These are phyloP conservation scores for Chytridium lagenaria DNA, from an alignment of 371 early-diverging fungal genomes.

Conservation along the genomic window DNA sequence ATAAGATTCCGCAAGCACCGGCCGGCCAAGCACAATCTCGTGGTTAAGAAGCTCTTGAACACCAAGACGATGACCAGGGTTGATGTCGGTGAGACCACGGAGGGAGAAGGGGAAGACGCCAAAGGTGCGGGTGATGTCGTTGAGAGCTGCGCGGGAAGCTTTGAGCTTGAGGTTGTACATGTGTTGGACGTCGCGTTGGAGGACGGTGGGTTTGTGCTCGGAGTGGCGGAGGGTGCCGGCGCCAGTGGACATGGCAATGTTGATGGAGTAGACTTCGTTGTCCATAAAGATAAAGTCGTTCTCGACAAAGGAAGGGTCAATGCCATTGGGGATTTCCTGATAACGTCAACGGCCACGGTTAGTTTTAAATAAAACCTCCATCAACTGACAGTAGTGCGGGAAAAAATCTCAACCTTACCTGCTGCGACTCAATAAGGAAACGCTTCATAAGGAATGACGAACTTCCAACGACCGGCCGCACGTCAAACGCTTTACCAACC, in stretches of 20 bases:
- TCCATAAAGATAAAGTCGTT: slow-evolving; percentile 27
- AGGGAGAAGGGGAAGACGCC: slow-evolving; percentile 81
- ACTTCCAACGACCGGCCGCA: slow-evolving; percentile 36
- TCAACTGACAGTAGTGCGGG: no score
- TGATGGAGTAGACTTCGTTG: slow-evolving; percentile 78
- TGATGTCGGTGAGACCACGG: slow-evolving; percentile 69
- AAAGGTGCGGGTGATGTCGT: slow-evolving; percentile 68
- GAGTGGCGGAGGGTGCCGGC: slow-evolving; percentile 62
- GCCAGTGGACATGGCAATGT: slow-evolving; percentile 81
- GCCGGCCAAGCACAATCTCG: slow-evolving; percentile 70
- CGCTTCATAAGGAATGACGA: slow-evolving; percentile 40
- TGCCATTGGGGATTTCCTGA: slow-evolving; percentile 36
- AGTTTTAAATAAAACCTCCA: no score
- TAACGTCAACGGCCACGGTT: no score
- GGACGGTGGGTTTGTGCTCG: slow-evolving; percentile 72
- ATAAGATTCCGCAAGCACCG: slow-evolving; percentile 11
- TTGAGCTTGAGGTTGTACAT: slow-evolving; percentile 84
- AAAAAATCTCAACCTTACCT: no score
- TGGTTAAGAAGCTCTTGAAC: slow-evolving; percentile 76
- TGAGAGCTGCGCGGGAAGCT: slow-evolving; percentile 73
- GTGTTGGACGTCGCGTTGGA: slow-evolving; percentile 75
- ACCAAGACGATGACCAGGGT: slow-evolving; percentile 72
- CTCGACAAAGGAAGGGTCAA: slow-evolving; percentile 14
- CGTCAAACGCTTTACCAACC: slow-evolving; percentile 39
- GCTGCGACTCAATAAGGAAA: slow-evolving; percentile 38